Evolutionary conservation across 257 asterid genomes (phyloP).

Genomic region (Capsicum baccatum): DNA sequence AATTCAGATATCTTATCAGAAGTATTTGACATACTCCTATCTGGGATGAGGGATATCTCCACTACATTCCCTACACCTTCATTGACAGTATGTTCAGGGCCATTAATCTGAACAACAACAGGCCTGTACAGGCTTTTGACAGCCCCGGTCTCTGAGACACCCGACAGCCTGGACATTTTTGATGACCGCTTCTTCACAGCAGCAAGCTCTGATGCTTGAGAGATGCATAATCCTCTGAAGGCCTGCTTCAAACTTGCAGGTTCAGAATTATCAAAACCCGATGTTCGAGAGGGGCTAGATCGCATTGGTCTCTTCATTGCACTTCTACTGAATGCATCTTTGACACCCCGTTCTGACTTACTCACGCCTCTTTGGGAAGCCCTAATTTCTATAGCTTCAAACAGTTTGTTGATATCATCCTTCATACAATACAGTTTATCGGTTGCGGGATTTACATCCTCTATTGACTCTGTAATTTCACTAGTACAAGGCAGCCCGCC

Average conservation of each 20-base stretch:
- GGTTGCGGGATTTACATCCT: conserved; percentile 40
- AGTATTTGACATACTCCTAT: conserved; percentile 44
- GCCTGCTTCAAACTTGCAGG: conserved; percentile 88
- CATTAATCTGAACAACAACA: conserved; percentile 46
- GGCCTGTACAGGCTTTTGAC: conserved; percentile 51
- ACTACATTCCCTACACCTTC: conserved; percentile 50
- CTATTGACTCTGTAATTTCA: conserved; percentile 69
- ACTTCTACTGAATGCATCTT: conserved; percentile 53
- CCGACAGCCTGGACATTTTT: conserved; percentile 55
- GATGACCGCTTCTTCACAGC: conserved; percentile 69
- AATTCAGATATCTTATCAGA: conserved; percentile 38
- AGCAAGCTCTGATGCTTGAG: conserved; percentile 98
- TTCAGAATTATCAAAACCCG: conserved; percentile 74
- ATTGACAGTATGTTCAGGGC: conserved; percentile 40
- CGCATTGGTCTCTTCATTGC: conserved; percentile 93
- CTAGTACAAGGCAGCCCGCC: conserved; percentile 44
- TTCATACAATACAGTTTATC: conserved; percentile 49
- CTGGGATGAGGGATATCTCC: conserved; percentile 66
- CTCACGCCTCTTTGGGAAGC: conserved; percentile 45
- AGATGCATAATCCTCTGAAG: conserved; percentile 86
- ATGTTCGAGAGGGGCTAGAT: conserved; percentile 51
- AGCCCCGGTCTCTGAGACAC: conserved; percentile 51
- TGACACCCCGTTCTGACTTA: conserved; percentile 38
- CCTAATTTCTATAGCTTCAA: conserved; percentile 69
- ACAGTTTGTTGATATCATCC: conserved; percentile 77